Evolutionary conservation across 345 rosid species (phyloP).

Genomic region (Sisymbrium irio): DNA sequence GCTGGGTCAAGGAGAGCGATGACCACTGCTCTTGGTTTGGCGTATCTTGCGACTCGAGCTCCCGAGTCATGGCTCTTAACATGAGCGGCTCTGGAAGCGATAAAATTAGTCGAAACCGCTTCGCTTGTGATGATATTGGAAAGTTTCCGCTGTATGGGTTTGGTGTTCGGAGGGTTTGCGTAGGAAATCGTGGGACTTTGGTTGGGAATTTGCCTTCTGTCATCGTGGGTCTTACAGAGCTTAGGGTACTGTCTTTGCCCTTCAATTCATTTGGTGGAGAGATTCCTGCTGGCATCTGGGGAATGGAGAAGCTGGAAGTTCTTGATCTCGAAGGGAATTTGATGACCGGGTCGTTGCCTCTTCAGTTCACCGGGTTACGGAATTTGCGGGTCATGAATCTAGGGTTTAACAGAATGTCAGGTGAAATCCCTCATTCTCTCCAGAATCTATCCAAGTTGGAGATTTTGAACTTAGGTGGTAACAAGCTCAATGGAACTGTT

Average conservation of each 20-base stretch:
- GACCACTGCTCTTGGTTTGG: conserved; percentile 69
- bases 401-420: conserved; percentile 66
- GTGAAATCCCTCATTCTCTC: conserved; percentile 57
- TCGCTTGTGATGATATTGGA: conserved; percentile 52
- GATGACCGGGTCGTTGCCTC: conserved; percentile 52
- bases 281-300: conserved; percentile 71
- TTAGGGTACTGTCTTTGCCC: conserved; percentile 73
- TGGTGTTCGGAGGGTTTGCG: conserved; percentile 65
- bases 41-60: conserved; percentile 57
- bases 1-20: conserved; percentile 50
- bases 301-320: conserved; percentile 72
- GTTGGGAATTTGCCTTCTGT: conserved; percentile 54
- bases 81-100: conserved; percentile 53
- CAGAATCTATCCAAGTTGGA: conserved; percentile 43
- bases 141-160: conserved; percentile 69
- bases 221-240: conserved; percentile 54
- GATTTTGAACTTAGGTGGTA: conserved; percentile 74
- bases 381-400: conserved; percentile 68
- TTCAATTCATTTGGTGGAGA: conserved; percentile 68
- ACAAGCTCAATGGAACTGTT: conserved; percentile 63
- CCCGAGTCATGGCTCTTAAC: conserved; percentile 70
- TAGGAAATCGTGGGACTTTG: conserved; percentile 48
- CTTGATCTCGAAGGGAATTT: conserved; percentile 86
- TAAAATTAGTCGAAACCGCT: conserved; percentile 32
- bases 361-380: conserved; percentile 45